Evolutionary conservation across 306 rosid genomes (phyloP).

Genomic region (Corylus avellana): DNA sequence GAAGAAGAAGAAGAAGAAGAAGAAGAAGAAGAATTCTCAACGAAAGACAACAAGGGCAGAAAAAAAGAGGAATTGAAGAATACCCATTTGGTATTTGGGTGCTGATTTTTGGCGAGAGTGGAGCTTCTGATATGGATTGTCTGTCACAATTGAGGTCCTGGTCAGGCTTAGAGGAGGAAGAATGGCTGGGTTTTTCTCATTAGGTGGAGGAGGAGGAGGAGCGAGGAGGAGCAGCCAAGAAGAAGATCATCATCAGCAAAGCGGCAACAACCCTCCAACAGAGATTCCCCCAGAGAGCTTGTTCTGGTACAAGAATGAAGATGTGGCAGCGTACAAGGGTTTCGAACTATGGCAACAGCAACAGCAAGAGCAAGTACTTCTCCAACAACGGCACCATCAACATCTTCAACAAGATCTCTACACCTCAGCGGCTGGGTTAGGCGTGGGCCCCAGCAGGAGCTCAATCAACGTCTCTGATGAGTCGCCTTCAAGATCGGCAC

Average conservation of each 20-base stretch:
- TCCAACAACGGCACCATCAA: constrained; percentile 29
- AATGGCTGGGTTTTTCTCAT: constrained; percentile 91
- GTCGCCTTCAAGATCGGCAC: constrained; percentile 60
- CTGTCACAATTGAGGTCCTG: constrained; percentile 43
- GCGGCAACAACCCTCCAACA: constrained; percentile 26
- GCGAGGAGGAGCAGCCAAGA: constrained; percentile 9
- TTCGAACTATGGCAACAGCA: constrained; percentile 73
- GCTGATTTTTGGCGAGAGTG: constrained; percentile 11
- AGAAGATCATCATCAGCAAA: constrained; percentile 13
- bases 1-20: too few relatives aligned
- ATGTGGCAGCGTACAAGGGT: constrained; percentile 50
- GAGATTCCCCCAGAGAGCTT: constrained; percentile 50
- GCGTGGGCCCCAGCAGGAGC: constrained; percentile 62
- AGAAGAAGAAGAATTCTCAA: neutral
- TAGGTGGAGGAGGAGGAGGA: constrained; percentile 52
- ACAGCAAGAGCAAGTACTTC: constrained; percentile 44
- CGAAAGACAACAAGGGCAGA: neutral
- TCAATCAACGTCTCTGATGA: constrained; percentile 53
- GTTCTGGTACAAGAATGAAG: constrained; percentile 66
- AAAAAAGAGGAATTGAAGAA: neutral
- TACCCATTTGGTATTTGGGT: constrained; percentile 16
- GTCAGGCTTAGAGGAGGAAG: constrained; percentile 34
- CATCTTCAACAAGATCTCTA: constrained; percentile 63
- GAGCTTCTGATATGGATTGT: constrained; percentile 78
- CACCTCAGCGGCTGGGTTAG: constrained; percentile 56